A percentile compares a stretch with the other conserved stretches of the same genome.
phyloP scores from a whole-genome alignment of 2,329 filamentous ascomycete species.

The Fusarium transvaalense region DNA sequence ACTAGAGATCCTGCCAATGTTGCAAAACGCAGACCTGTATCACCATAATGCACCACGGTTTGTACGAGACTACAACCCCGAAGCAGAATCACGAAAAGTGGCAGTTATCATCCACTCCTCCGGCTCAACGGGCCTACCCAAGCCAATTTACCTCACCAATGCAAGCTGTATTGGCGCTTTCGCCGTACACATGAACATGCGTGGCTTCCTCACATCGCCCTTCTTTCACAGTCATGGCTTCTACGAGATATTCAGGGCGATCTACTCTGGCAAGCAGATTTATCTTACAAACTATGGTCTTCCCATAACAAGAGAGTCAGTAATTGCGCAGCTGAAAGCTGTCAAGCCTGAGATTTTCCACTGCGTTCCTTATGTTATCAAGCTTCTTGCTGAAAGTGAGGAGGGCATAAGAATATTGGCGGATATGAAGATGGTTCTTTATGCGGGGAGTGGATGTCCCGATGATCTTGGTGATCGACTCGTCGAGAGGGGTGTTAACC shows the following conservation, averaged over 20 bases:
- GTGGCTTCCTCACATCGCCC: slow-evolving; percentile 67
- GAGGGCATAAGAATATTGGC: slow-evolving; percentile 64
- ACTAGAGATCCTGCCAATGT: slow-evolving; percentile 29
- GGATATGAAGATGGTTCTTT: slow-evolving; percentile 65
- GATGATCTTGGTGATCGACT: slow-evolving; percentile 69
- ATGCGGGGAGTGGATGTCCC: slow-evolving; percentile 69
- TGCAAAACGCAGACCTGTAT: slow-evolving; percentile 17
- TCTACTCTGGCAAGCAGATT: slow-evolving; percentile 63
- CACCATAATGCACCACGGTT: slow-evolving; percentile 32
- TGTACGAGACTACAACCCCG: slow-evolving; percentile 28
- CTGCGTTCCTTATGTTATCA: slow-evolving; percentile 73
- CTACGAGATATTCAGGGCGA: slow-evolving; percentile 65
- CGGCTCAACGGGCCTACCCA: slow-evolving; percentile 72
- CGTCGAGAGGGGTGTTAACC: slow-evolving; percentile 64
- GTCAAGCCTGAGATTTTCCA: slow-evolving; percentile 65
- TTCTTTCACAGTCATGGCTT: slow-evolving; percentile 72
- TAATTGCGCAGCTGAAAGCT: slow-evolving; percentile 58
- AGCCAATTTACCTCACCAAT: slow-evolving; percentile 72
- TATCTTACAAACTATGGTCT: slow-evolving; percentile 67
- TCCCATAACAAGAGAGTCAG: slow-evolving; percentile 64
- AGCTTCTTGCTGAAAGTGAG: slow-evolving; percentile 70
- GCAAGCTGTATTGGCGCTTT: slow-evolving; percentile 63
- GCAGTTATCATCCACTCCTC: slow-evolving; percentile 51
- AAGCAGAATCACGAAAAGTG: slow-evolving; percentile 32
- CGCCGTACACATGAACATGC: slow-evolving; percentile 55